These are phyloP conservation scores for Globisporangium orthogonon DNA, from an alignment of 352 stramenopile species.

Conservation along the genomic window DNA sequence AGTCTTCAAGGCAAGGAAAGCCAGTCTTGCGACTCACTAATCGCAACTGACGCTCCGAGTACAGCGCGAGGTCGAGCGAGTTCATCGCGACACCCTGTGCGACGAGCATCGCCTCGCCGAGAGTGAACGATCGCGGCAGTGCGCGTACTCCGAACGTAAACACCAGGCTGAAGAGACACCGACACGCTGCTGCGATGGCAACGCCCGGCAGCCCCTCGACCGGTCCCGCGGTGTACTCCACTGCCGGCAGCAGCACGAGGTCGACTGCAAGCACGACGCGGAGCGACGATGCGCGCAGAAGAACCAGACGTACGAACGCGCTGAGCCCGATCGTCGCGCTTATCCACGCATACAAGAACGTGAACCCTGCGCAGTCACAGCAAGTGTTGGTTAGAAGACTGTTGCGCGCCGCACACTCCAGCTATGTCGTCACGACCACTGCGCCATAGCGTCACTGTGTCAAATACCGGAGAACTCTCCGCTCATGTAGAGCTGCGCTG, in stretches of 20 bases:
- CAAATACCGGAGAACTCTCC: slow-evolving; percentile 18
- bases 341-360: slow-evolving; percentile 52
- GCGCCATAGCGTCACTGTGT: background rate
- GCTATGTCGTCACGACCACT: background rate
- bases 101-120: slow-evolving; percentile 65
- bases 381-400: background rate
- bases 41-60: slow-evolving; percentile 32
- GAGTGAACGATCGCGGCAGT: slow-evolving; percentile 60
- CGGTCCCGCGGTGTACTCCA: slow-evolving; percentile 12
- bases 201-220: slow-evolving; percentile 15
- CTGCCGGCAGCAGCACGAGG: slow-evolving; percentile 23
- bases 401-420: background rate
- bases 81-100: slow-evolving; percentile 49
- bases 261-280: slow-evolving; percentile 35
- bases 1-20: slow-evolving; percentile 11
- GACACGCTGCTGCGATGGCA: slow-evolving; percentile 28
- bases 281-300: slow-evolving; percentile 29
- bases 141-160: slow-evolving; percentile 33
- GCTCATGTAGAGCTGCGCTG: slow-evolving; percentile 25
- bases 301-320: slow-evolving; percentile 33
- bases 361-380: slow-evolving; percentile 16
- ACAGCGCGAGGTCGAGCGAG: slow-evolving; percentile 43
- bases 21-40: background rate
- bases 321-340: slow-evolving; percentile 41
- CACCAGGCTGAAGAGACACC: slow-evolving; percentile 25